A percentile compares a stretch with the other conserved stretches of the same genome.
These are phyloP conservation scores for Paraphaeosphaeria sporulosa DNA, from an alignment of 2,329 filamentous ascomycete genomes.

Conservation along the genomic window DNA sequence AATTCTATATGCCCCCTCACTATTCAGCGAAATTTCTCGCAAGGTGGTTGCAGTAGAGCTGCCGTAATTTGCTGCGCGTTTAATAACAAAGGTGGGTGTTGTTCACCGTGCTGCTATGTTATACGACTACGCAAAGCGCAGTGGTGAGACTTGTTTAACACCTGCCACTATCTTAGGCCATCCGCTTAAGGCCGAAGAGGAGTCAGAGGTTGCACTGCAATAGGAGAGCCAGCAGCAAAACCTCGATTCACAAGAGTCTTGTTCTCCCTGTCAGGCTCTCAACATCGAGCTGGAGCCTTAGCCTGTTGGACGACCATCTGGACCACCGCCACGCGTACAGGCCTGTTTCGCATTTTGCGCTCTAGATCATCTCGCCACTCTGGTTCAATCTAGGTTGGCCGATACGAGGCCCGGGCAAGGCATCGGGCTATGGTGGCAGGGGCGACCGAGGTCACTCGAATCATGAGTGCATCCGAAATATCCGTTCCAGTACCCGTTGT, in stretches of 20 bases:
- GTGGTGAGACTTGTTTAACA: background rate
- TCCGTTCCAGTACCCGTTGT: background rate
- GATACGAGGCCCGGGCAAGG: background rate
- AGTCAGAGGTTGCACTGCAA: background rate
- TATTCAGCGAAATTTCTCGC: too few species aligned
- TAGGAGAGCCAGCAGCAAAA: background rate
- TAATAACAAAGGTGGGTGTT: too few species aligned
- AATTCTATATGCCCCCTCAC: too few species aligned
- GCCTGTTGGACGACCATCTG: background rate
- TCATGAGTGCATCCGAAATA: background rate
- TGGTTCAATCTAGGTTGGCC: background rate
- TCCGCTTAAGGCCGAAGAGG: background rate
- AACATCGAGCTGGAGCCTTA: background rate
- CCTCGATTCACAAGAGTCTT: background rate
- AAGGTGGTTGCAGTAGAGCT: background rate
- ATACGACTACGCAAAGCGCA: background rate
- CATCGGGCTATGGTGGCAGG: background rate
- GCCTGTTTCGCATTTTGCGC: background rate
- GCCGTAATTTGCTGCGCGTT: too few species aligned
- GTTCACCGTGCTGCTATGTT: too few species aligned
- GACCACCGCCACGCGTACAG: background rate
- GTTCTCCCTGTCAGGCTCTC: background rate
- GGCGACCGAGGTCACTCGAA: background rate
- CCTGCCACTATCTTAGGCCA: background rate
- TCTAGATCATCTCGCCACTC: background rate